Conservation (phyloP, 192 early-diverging fungal genomes). For the Rhizophagus sp. region DNA sequence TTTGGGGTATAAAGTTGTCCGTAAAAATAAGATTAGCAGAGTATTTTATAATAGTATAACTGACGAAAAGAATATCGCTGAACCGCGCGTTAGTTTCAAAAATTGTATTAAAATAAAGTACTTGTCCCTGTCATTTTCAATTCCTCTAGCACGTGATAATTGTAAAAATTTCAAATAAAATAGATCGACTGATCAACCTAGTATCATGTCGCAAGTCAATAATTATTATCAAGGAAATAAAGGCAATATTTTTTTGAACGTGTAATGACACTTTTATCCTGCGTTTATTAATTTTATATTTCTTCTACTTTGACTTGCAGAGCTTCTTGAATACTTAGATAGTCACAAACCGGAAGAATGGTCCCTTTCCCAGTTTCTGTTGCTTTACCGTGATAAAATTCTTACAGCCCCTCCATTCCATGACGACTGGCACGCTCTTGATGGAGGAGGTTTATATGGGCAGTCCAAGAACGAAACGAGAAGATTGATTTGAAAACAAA, state of each 20-base stretch:
- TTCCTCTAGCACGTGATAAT: too few species aligned
- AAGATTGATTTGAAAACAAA: constrained; percentile 8
- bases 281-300: constrained; percentile 26
- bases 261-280: constrained; percentile 24
- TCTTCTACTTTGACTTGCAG: constrained; percentile 26
- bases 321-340: constrained; percentile 26
- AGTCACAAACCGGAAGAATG: constrained; percentile 15
- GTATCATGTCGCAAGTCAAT: neutral
- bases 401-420: constrained; percentile 22
- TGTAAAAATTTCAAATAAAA: too few species aligned
- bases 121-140: too few species aligned
- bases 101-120: too few species aligned
- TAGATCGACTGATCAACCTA: too few species aligned
- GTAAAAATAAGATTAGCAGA: too few species aligned
- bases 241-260: constrained; percentile 25
- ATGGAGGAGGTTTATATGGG: constrained; percentile 22
- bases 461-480: constrained; percentile 25
- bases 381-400: constrained; percentile 26
- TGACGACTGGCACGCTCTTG: constrained; percentile 19
- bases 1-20: too few species aligned
- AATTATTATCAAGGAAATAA: constrained; percentile 20
- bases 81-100: too few species aligned
- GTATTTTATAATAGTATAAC: too few species aligned
- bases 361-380: constrained; percentile 23
- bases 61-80: too few species aligned